Conservation (phyloP, 2,329 filamentous ascomycete species). For the Aspergillus chevalieri region DNA sequence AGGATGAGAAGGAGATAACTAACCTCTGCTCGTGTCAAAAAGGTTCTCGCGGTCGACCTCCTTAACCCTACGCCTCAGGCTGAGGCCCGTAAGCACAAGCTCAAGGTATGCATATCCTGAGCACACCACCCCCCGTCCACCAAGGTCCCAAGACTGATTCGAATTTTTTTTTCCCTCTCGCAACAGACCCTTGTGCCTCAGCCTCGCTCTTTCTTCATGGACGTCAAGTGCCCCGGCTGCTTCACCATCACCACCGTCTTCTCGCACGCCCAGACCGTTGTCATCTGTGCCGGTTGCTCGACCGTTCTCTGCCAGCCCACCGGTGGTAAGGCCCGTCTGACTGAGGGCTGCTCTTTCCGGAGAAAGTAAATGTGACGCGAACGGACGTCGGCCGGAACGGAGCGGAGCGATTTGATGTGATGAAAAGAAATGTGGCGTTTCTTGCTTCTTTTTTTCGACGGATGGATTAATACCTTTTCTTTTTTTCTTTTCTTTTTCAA, state of each 20-base stretch:
- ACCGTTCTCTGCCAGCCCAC: constrained; percentile 99
- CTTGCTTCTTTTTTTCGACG: constrained; percentile 19
- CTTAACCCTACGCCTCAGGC: constrained; percentile 97
- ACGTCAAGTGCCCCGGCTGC: constrained; percentile 99
- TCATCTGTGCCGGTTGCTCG: constrained; percentile 99
- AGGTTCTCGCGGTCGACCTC: constrained; percentile 99
- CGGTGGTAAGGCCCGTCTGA: constrained; percentile 97
- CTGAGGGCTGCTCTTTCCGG: constrained; percentile 99
- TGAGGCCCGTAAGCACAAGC: constrained; percentile 99
- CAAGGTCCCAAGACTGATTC: constrained; percentile 3
- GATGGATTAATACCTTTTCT: constrained; percentile 20
- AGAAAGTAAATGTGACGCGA: constrained; percentile 70
- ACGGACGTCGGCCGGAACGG: not conserved
- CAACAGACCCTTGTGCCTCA: constrained; percentile 81
- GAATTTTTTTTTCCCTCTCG: not conserved
- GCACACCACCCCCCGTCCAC: constrained; percentile 10
- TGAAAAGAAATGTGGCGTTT: constrained; percentile 33
- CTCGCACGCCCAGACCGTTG: constrained; percentile 99
- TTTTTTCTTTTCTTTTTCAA: constrained; percentile 16
- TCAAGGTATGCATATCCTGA: constrained; percentile 73
- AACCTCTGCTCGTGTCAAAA: constrained; percentile 9
- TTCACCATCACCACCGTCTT: constrained; percentile 99
- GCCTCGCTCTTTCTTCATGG: constrained; percentile 99
- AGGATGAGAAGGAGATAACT: constrained; percentile 12
- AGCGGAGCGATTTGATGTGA: constrained; percentile 12